phyloP scores from a whole-genome alignment of 2,329 filamentous ascomycete genomes.

The Cercospora sesami region DNA sequence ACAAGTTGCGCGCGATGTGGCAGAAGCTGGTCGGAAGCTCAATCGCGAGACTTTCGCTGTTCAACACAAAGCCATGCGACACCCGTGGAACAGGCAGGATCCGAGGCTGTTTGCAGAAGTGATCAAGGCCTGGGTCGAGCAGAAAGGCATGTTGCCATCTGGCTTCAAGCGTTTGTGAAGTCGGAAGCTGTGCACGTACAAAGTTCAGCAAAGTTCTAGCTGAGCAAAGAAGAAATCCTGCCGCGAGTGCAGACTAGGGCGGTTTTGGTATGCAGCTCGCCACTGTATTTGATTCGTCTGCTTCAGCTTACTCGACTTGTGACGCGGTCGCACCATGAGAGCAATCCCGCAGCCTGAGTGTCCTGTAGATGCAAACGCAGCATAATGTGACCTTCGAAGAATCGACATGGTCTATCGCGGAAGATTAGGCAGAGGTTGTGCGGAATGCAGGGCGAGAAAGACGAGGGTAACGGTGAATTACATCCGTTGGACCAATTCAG shows the following conservation, averaged over 20 bases:
- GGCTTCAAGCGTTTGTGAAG: conserved; percentile 1
- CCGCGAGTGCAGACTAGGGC: background rate
- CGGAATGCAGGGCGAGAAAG: background rate
- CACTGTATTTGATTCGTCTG: background rate
- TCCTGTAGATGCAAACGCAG: background rate
- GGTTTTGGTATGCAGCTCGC: background rate
- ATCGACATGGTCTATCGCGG: background rate
- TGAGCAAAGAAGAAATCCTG: background rate
- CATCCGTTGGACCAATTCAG: background rate
- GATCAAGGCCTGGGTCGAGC: conserved; percentile 26
- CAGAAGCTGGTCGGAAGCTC: conserved; percentile 24
- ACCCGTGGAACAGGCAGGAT: conserved; percentile 34
- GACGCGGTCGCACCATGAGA: background rate
- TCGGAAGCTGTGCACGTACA: background rate
- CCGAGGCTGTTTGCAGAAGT: conserved; percentile 31
- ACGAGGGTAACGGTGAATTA: background rate
- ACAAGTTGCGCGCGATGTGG: conserved; percentile 24
- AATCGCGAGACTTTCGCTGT: conserved; percentile 28
- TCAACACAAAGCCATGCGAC: conserved; percentile 29
- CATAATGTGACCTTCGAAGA: background rate
- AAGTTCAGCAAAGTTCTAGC: background rate
- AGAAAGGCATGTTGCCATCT: background rate
- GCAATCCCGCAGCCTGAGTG: background rate
- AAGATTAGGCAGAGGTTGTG: background rate
- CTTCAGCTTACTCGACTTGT: background rate